Evolutionary conservation across 495 filamentous ascomycete species (phyloP).

Genomic region (Trichoderma reesei): DNA sequence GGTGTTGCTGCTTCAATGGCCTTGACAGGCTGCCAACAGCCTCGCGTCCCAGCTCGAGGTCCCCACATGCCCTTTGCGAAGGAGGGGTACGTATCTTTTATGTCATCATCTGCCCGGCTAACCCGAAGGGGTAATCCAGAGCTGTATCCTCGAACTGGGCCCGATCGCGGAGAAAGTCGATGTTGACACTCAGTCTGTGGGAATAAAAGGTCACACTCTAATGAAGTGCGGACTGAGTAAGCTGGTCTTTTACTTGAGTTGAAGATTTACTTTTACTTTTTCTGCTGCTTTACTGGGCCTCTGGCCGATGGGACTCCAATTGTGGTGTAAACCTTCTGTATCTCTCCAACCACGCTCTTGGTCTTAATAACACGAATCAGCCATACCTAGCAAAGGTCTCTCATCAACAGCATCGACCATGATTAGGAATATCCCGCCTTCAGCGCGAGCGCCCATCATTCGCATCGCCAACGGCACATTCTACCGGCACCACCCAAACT

Average conservation of each 20-base stretch:
- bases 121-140: not conserved
- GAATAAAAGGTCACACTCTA: no score
- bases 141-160: not conserved
- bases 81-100: conserved; percentile 2
- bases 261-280: not conserved
- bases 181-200: not conserved
- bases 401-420: conserved; percentile 17
- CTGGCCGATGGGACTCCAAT: no score
- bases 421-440: conserved; percentile 17
- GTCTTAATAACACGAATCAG: conserved; percentile 11
- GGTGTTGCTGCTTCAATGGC: not conserved
- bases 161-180: conserved; percentile 1
- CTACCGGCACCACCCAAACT: conserved; percentile 64
- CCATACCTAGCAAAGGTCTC: no score
- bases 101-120: not conserved
- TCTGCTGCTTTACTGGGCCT: no score
- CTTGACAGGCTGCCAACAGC: conserved; percentile 35
- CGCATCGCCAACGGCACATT: conserved; percentile 68
- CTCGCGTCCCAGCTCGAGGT: conserved; percentile 24
- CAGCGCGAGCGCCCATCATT: conserved; percentile 48
- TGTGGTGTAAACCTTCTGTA: no score
- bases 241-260: not conserved
- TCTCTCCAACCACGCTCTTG: not conserved
- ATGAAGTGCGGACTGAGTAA: not conserved
- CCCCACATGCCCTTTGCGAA: not conserved